Base-by-base conservation (phyloP, 345 rosid genomes). In the Populus davidiana region DNA sequence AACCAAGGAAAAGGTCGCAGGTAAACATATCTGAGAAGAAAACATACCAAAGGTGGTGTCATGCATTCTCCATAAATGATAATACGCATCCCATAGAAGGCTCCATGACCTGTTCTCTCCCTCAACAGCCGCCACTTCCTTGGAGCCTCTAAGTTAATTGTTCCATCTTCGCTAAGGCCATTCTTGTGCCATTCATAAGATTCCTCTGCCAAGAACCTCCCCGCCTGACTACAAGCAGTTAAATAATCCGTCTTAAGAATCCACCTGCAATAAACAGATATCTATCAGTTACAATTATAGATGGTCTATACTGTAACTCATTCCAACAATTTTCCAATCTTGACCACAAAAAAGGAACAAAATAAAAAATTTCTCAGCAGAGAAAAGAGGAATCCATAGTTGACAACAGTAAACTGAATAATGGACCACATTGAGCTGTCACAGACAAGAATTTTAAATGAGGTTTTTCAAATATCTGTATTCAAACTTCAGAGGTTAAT, bases 61-160 rank as follows among this genome's bases (percentile, higher is more conserved):
- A 91, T 80, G 89, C 98, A 94, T 81, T 89, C 97, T 70, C 99
- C 99, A 74, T 94, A 94, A 61, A 94, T 80, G 77, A 96, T 82
- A 63, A 94, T 82, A 69, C 88, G 88, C 91, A 92, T 77, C 59
- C 93, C 96, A 81, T 88, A 76, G 75, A 96, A 90, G 63, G 98
- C 98, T 79, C 99, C 98, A 69, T 94, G 97, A 65, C 98, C 97
- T 59, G 97, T 94, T 85, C 88, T 86, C 86, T 92, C 93, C 81
- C 86, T 85, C 39, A 91, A 76, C 4, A 89, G 89, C 72, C 98
- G 87, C 98, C 99, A 96, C 79, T 90, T 94, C 73, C 97, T 89
- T 59, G 98, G 98, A 74, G 94, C 87, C 82, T 91, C 97, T 25
- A 96, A 86, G 80, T 82, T 92, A 75, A 94, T 88, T 27, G 95